phyloP scores from a whole-genome alignment of 1,139 yeast genomes.

The Hanseniaspora uvarum region DNA sequence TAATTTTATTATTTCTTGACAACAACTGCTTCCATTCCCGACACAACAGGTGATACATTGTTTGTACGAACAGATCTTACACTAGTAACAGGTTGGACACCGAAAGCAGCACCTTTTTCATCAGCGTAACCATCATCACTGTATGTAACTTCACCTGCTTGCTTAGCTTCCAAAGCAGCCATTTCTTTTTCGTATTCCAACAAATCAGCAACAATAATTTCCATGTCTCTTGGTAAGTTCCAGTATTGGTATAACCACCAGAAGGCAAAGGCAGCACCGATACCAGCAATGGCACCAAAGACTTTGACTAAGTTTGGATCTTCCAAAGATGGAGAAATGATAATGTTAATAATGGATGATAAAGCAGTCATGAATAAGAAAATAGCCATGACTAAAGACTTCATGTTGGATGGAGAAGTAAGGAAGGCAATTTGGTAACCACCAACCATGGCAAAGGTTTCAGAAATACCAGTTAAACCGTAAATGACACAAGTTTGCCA shows the following conservation, averaged over 20 bases:
- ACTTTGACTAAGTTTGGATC: slow-evolving; percentile 51
- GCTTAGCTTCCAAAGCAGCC: not conserved
- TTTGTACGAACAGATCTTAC: not conserved
- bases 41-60: slow-evolving; percentile 10
- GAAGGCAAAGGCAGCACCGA: slow-evolving; percentile 38
- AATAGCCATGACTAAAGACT: slow-evolving; percentile 57
- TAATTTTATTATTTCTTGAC: slow-evolving; percentile 8
- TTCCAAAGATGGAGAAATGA: slow-evolving; percentile 43
- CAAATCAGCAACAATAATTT: slow-evolving; percentile 33
- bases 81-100: not conserved
- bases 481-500: slow-evolving; percentile 47
- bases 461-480: slow-evolving; percentile 52
- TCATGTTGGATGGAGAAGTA: slow-evolving; percentile 57
- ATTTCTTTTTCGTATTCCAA: slow-evolving; percentile 10
- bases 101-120: not conserved
- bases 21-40: slow-evolving; percentile 9
- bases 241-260: slow-evolving; percentile 41
- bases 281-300: slow-evolving; percentile 42
- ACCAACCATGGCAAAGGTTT: slow-evolving; percentile 58
- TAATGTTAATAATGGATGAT: slow-evolving; percentile 50
- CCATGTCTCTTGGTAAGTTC: slow-evolving; percentile 46
- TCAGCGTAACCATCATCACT: slow-evolving; percentile 5
- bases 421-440: slow-evolving; percentile 64
- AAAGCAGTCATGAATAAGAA: slow-evolving; percentile 53
- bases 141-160: not conserved